Evolutionary conservation across 768 basidiomycete genomes (phyloP).

Genomic region (Leccinum olivaceopallidum): DNA sequence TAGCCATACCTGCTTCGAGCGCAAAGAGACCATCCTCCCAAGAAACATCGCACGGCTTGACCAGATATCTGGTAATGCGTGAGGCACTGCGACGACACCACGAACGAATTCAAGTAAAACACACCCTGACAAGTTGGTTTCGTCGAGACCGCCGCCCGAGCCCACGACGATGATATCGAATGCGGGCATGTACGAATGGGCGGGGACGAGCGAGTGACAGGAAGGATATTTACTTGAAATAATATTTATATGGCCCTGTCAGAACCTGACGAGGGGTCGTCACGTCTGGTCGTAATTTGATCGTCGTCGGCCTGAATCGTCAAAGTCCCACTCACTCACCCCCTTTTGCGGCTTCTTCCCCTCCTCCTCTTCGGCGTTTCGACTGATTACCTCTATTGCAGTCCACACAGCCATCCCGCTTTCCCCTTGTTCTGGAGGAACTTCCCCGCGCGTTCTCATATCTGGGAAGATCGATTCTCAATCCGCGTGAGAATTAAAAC

Average conservation of each 20-base stretch:
- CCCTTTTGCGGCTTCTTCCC: not conserved
- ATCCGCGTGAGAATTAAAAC: constrained; percentile 17
- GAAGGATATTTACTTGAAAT: not conserved
- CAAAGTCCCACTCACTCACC: not conserved
- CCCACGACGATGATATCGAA: constrained; percentile 82
- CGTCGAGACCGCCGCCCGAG: constrained; percentile 86
- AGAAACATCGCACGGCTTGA: constrained; percentile 63
- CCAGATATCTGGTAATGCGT: constrained; percentile 64
- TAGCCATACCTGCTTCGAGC: constrained; percentile 76
- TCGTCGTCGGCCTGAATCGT: not conserved
- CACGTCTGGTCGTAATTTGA: not conserved
- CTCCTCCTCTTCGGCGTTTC: not conserved
- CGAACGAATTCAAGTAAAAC: constrained; percentile 28
- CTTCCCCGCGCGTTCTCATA: constrained; percentile 13
- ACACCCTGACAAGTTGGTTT: constrained; percentile 86
- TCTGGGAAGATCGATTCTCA: constrained; percentile 11
- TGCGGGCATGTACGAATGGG: constrained; percentile 36
- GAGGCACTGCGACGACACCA: constrained; percentile 8
- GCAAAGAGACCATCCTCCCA: constrained; percentile 87
- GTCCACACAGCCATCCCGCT: not conserved
- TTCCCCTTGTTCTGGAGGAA: not conserved
- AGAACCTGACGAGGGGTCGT: not conserved
- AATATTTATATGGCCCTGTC: not conserved
- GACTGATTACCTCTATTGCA: not conserved
- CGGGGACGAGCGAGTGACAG: not conserved